Evolutionary conservation across 169 alveolate genomes (phyloP), one percentile per base, ranked within the genome.

Genomic region (Babesia bovis): DNA sequence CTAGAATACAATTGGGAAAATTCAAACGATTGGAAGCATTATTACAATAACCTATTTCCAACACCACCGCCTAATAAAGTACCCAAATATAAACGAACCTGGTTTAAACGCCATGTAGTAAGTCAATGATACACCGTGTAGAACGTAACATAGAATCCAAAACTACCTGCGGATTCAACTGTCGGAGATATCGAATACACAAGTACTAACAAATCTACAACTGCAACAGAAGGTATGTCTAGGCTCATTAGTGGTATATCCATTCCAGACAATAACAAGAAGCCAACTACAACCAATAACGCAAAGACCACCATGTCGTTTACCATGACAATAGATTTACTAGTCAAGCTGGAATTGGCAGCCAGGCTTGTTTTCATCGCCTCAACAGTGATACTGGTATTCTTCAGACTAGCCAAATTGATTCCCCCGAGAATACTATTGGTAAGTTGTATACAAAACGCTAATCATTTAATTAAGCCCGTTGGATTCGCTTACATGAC

Each of bases 61-160:
- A 41, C 83, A n/a, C 87, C 87, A 28, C 75, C 79, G 17, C 47
- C 51, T 10, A 19, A 41, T 52, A 79, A 79, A 36, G 50, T 79
- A 17, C 55, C 76, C n/a, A 79, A 79, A 30, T 79, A 57, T 71
- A 79, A 79, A 61, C 66, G 87, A 17, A 49, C 75, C 28, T 79
- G 87, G 87, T 79, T 23, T 77, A 28, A 77, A 45, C 63, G 87
- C 26, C 38, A 17, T 21, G 78, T 79, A 28, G 87, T 77, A 36
- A 49, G 85, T 56, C 25, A 4, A 13, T 33, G 32, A 3, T 28
- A 21, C 10, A 28, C 3, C 30, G 59, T 44, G 23, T 23, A n/a
- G 23, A 12, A 12, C 6, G 13, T 33, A 2, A 25, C 21, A 25
- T 5, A 63, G 73, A 55, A 63, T 21, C 50, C 65, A 17, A 51